A percentile compares a stretch with the other conserved stretches of the same genome.
Evolutionary conservation across 306 rosid species (phyloP).

Genomic region (Abrus pulchellus): DNA sequence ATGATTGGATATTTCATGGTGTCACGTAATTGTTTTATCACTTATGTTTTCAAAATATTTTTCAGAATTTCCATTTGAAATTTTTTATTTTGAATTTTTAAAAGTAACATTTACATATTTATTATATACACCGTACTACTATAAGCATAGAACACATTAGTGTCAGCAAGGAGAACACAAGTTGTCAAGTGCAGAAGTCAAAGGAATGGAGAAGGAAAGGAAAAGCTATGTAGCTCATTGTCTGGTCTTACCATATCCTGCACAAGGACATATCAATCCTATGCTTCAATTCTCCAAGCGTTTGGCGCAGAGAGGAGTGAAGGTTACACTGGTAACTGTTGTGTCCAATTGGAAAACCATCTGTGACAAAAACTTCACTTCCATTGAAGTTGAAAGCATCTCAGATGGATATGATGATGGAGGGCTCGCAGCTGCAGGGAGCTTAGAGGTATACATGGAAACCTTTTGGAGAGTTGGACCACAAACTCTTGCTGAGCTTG

Average conservation of each 20-base stretch:
- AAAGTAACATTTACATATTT: too few relatives aligned
- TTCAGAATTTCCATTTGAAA: too few relatives aligned
- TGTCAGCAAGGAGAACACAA: too few relatives aligned
- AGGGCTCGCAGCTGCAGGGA: constrained; percentile 39
- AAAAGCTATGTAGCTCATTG: constrained; percentile 46
- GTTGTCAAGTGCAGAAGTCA: too few relatives aligned
- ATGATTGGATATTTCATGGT: too few relatives aligned
- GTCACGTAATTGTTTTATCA: too few relatives aligned
- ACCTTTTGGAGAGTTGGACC: constrained; percentile 46
- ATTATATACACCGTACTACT: too few relatives aligned
- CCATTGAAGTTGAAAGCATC: constrained; percentile 51
- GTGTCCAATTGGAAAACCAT: constrained; percentile 28
- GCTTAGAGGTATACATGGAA: constrained; percentile 34
- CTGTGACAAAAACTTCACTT: background rate
- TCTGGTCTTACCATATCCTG: constrained; percentile 51
- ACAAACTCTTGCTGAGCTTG: constrained; percentile 36
- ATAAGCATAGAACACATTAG: too few relatives aligned
- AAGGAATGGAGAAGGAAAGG: constrained; percentile 42
- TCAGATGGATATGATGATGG: constrained; percentile 58
- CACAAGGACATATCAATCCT: constrained; percentile 61
- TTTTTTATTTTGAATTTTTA: too few relatives aligned
- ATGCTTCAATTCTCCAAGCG: constrained; percentile 60
- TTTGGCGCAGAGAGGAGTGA: constrained; percentile 51
- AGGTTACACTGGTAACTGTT: constrained; percentile 48
- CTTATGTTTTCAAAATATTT: too few relatives aligned